Conservation (phyloP, 352 stramenopile species). For the Phytophthora uliginosa region DNA sequence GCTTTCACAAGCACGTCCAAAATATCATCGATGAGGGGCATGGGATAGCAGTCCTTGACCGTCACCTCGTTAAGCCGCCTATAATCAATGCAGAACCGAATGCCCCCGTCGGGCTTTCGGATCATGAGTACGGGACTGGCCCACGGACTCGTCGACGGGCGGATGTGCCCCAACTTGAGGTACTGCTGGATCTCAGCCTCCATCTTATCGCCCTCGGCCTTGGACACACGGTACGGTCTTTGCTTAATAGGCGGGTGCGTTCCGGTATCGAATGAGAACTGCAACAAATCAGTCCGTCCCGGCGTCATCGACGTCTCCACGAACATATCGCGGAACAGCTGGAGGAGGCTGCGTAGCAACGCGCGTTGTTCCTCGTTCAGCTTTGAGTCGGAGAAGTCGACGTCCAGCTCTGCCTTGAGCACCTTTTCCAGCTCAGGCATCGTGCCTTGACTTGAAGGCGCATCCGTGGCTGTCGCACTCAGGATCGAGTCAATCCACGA, state of each 20-base stretch:
- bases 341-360: not conserved
- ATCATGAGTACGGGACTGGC: slow-evolving; percentile 7
- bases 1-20: slow-evolving; percentile 5
- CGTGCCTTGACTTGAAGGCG: too few relatives aligned
- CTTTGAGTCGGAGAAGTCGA: not conserved
- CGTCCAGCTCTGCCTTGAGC: not conserved
- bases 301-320: slow-evolving; percentile 2
- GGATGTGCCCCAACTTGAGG: slow-evolving; percentile 4
- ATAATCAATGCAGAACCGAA: slow-evolving; percentile 25
- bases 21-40: slow-evolving; percentile 23
- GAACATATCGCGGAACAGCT: not conserved
- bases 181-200: slow-evolving; percentile 16
- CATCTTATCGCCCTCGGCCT: slow-evolving; percentile 14
- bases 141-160: slow-evolving; percentile 4
- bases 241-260: slow-evolving; percentile 7
- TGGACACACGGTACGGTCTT: slow-evolving; percentile 11
- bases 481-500: too few relatives aligned
- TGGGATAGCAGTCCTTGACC: slow-evolving; percentile 12
- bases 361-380: not conserved
- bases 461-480: too few relatives aligned
- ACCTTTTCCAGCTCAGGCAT: too few relatives aligned
- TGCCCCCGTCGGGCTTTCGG: not conserved
- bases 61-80: slow-evolving; percentile 8
- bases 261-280: slow-evolving; percentile 15
- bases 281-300: not conserved